Evolutionary conservation across 345 rosid genomes (phyloP), one percentile per base, ranked within the genome.

Genomic region (Hypericum perforatum): DNA sequence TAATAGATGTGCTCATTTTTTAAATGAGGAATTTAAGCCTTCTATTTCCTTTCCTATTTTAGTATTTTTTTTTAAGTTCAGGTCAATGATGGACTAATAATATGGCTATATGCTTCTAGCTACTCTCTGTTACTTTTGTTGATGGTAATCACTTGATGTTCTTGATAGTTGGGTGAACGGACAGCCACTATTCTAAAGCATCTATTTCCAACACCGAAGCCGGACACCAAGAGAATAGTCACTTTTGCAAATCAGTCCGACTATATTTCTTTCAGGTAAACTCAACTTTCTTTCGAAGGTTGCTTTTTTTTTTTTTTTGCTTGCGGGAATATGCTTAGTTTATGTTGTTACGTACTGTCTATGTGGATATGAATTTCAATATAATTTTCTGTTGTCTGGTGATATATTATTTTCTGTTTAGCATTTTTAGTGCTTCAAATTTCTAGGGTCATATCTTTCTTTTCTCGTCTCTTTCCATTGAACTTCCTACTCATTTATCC

Each of bases 261-360:
- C 73, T 80, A 81, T 48, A 56, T 92, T 39, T 88, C 96, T 43
- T 92, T 92, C 86, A 92, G 98, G 98, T 92, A 69, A 45, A 72
- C 59, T 41, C 16, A 45, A 0, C 49, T 12, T 3, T 9, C 49
- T n/a, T 7, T n/a, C 7, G 6, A 11, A 11, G 12, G 5, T 15
- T 38, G 13, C 55, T 53, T 5, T 59, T 39, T 37, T 1, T 22
- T 22, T 22, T 22, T 22, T 1, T 4, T 22, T 22, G 32, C 32
- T 22, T 1, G 4, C 2, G 1, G 2, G 4, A 22, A 1, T 22
- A 22, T 22, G 32, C 32, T 22, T 22, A 22, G 4, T 22, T 22
- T 22, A 22, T 22, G 32, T 22, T 22, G 32, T 22, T 22, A 22
- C 32, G 4, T 22, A 22, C 32, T 22, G 32, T 22, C 32, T 1